Evolutionary conservation across 345 rosid species (phyloP).

Genomic region (Gossypium herbaceum): DNA sequence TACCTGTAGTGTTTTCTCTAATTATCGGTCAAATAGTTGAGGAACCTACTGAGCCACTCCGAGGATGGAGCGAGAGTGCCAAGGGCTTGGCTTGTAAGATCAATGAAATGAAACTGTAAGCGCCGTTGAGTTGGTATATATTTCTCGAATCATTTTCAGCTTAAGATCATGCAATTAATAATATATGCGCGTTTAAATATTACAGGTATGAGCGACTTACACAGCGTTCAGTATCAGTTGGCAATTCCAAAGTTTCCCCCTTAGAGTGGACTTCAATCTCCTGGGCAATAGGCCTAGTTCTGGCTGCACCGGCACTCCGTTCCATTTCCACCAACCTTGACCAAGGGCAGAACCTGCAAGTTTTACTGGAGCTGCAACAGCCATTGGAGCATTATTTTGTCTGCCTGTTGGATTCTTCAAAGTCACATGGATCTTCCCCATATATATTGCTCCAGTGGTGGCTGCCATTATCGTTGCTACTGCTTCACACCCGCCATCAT

Average conservation of each 20-base stretch:
- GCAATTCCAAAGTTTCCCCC: conserved; percentile 36
- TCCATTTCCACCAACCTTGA: conserved; percentile 39
- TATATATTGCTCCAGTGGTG: conserved; percentile 37
- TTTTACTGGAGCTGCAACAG: conserved; percentile 44
- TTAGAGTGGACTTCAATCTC: conserved; percentile 56
- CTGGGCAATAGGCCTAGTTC: conserved; percentile 45
- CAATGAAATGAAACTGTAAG: conserved; percentile 45
- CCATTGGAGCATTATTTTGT: conserved; percentile 48
- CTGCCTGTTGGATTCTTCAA: conserved; percentile 50
- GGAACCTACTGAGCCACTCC: conserved; percentile 9
- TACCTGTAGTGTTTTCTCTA: conserved; percentile 53
- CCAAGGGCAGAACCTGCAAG: conserved; percentile 27
- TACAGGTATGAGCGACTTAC: conserved; percentile 42
- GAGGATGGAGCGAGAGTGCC: conserved; percentile 9
- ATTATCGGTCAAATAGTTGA: conserved; percentile 28
- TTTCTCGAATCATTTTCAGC: neutral
- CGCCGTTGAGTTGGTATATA: neutral
- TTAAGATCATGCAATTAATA: neutral
- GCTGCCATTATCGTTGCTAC: conserved; percentile 35
- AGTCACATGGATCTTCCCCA: conserved; percentile 39
- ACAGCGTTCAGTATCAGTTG: conserved; percentile 13
- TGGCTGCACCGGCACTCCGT: conserved; percentile 33
- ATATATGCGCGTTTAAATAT: neutral
- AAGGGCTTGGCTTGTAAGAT: conserved; percentile 32
- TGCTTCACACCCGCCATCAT: conserved; percentile 53